phyloP scores from a whole-genome alignment of 2,329 filamentous ascomycete genomes.

The Aaosphaeria pasadenensis region DNA sequence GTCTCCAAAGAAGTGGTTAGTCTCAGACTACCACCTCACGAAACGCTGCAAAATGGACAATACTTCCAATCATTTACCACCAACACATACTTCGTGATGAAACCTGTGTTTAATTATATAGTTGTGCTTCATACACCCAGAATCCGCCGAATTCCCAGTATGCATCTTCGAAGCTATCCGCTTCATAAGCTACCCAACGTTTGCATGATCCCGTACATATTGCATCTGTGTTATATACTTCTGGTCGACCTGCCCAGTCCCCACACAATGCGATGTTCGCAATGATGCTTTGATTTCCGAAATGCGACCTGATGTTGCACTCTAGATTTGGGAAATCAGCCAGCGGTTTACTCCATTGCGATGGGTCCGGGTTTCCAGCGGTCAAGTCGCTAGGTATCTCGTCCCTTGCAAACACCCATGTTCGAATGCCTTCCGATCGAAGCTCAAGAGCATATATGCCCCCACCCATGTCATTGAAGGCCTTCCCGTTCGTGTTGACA shows the following conservation, averaged over 20 bases:
- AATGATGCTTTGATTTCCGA: constrained; percentile 28
- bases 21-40: no score
- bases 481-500: constrained; percentile 14
- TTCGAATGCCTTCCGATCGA: constrained; percentile 31
- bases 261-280: constrained; percentile 52
- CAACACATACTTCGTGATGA: no score
- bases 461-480: constrained; percentile 27
- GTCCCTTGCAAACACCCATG: constrained; percentile 38
- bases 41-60: no score
- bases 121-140: constrained; percentile 7
- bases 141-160: constrained; percentile 30
- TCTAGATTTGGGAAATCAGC: constrained; percentile 35
- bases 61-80: no score
- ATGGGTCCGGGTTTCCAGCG: constrained; percentile 8
- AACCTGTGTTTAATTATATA: no score
- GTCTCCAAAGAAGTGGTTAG: no score
- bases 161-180: constrained; percentile 16
- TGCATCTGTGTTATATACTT: constrained; percentile 23
- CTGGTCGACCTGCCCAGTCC: constrained; percentile 50
- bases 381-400: constrained; percentile 10
- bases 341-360: constrained; percentile 15
- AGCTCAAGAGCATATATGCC: constrained; percentile 37
- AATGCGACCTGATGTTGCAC: constrained; percentile 44
- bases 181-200: constrained; percentile 15
- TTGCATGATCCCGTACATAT: constrained; percentile 42